phyloP scores from a whole-genome alignment of 306 rosid species.

The Oemleria cerasiformis region DNA sequence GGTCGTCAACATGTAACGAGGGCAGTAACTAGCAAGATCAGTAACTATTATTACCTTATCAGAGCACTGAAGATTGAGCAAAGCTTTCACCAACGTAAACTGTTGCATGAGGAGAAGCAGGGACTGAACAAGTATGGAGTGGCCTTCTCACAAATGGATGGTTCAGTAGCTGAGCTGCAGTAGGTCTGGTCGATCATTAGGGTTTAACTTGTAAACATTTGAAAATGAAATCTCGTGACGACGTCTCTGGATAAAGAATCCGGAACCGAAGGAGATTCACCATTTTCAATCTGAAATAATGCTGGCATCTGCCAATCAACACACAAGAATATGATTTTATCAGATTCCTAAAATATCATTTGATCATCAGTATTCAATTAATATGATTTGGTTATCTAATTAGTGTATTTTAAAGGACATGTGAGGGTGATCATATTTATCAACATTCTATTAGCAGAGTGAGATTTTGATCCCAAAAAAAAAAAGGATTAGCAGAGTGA shows the following conservation, averaged over 20 bases:
- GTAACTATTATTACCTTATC: neutral
- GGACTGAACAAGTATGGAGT: conserved; percentile 49
- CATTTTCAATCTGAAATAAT: conserved; percentile 75
- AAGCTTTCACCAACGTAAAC: neutral
- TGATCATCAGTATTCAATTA: no score
- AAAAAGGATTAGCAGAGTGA: no score
- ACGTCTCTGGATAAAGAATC: conserved; percentile 73
- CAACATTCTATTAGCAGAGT: neutral
- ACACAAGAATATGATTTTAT: neutral
- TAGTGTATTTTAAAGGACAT: neutral
- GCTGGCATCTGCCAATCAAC: conserved; percentile 65
- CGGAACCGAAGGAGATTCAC: conserved; percentile 61
- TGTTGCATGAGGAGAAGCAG: conserved; percentile 43
- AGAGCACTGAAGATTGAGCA: neutral
- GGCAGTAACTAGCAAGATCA: no score
- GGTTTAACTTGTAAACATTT: conserved; percentile 73
- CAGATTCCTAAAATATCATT: no score
- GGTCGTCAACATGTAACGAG: neutral
- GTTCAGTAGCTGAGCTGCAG: conserved; percentile 60
- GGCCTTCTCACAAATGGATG: conserved; percentile 71
- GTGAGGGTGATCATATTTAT: no score
- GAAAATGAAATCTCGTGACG: conserved; percentile 61
- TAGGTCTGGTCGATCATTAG: conserved; percentile 59
- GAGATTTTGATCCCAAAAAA: no score
- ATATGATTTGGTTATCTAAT: neutral